phyloP scores from a whole-genome alignment of 129 eudicot species.

The Artemisia annua region DNA sequence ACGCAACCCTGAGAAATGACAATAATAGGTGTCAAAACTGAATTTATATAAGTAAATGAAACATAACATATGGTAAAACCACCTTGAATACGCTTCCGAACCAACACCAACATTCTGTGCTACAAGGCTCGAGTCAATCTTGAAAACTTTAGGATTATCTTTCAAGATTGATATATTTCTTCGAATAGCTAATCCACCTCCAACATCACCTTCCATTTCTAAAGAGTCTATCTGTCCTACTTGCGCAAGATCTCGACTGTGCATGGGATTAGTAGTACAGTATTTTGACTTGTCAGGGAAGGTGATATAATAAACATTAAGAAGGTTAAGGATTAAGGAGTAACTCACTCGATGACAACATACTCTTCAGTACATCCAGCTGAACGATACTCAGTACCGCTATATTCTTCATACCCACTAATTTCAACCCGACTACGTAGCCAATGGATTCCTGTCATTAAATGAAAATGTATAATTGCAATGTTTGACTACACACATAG shows the following conservation, averaged over 20 bases:
- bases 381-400: conserved; percentile 81
- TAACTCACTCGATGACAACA: conserved; percentile 72
- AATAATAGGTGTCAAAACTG: neutral
- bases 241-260: conserved; percentile 81
- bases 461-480: neutral
- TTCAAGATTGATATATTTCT: conserved; percentile 52
- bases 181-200: conserved; percentile 72
- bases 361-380: conserved; percentile 92
- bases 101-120: conserved; percentile 91
- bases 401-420: conserved; percentile 89
- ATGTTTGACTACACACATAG: too few relatives aligned
- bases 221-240: conserved; percentile 82
- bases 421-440: conserved; percentile 92
- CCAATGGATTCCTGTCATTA: conserved; percentile 85
- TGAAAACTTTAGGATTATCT: conserved; percentile 52
- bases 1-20: conserved; percentile 68
- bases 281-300: neutral
- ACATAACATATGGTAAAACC: neutral
- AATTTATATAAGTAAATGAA: neutral
- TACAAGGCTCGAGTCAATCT: conserved; percentile 69
- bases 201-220: conserved; percentile 79
- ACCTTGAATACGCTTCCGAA: conserved; percentile 98
- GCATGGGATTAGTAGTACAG: neutral
- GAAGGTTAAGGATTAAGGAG: conserved; percentile 13
- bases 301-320: neutral